These are phyloP conservation scores for Colletotrichum orbiculare DNA, from an alignment of 2,329 filamentous ascomycete genomes.

Conservation along the genomic window DNA sequence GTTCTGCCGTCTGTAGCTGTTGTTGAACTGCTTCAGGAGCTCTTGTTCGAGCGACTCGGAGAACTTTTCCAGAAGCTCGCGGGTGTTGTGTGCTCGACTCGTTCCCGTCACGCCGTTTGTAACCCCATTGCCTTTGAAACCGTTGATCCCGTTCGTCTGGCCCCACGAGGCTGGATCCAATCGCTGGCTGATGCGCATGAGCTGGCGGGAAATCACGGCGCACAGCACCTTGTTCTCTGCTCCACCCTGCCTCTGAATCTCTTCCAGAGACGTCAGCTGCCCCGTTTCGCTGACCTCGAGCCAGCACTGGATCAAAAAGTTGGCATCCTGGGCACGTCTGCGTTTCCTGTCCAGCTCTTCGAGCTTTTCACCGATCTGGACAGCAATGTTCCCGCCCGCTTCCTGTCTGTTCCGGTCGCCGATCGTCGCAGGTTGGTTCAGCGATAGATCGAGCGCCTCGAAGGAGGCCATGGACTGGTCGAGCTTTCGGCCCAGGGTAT, in stretches of 20 bases:
- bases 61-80: constrained; percentile 95
- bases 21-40: constrained; percentile 94
- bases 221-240: constrained; percentile 94
- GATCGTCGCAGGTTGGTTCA: constrained; percentile 67
- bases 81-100: constrained; percentile 70
- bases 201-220: constrained; percentile 90
- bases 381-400: constrained; percentile 85
- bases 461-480: constrained; percentile 94
- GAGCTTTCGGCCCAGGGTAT: constrained; percentile 87
- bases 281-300: constrained; percentile 92
- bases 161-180: constrained; percentile 83
- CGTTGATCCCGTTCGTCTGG: constrained; percentile 67
- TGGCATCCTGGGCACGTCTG: constrained; percentile 89
- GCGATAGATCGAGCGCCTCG: constrained; percentile 85
- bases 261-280: constrained; percentile 86
- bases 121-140: constrained; percentile 58
- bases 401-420: constrained; percentile 60
- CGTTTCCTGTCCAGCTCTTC: constrained; percentile 95
- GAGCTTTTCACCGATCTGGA: constrained; percentile 92
- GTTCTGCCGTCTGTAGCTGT: constrained; percentile 93
- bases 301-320: constrained; percentile 97
- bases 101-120: constrained; percentile 59
- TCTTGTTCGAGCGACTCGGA: constrained; percentile 96
- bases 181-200: constrained; percentile 93
- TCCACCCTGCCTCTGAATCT: constrained; percentile 84